Conservation (phyloP, 108 stramenopile species). For the Hondaea fermentalgiana region DNA sequence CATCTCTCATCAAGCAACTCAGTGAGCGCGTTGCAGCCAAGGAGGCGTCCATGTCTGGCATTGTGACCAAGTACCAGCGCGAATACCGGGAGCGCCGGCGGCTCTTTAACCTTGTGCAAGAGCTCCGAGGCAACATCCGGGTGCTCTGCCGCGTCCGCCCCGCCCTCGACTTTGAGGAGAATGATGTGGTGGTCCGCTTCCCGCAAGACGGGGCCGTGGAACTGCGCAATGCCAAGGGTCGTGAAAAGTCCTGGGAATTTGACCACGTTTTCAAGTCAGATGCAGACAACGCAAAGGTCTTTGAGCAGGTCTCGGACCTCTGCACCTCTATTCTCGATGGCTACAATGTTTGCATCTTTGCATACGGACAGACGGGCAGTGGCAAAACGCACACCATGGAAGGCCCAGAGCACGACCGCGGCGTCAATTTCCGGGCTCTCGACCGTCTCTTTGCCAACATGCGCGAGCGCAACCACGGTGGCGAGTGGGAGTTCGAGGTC, state of each 20-base stretch:
- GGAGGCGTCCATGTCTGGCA: neutral
- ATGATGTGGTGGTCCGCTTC: neutral
- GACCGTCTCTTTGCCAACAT: conserved; percentile 35
- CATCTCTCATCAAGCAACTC: neutral
- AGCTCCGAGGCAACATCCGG: conserved; percentile 56
- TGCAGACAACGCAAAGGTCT: conserved; percentile 54
- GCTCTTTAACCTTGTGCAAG: conserved; percentile 41
- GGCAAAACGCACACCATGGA: conserved; percentile 59
- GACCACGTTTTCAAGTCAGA: conserved; percentile 34
- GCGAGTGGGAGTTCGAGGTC: conserved; percentile 39
- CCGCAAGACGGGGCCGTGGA: conserved; percentile 13
- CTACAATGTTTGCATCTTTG: conserved; percentile 97
- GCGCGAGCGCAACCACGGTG: conserved; percentile 17
- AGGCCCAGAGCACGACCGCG: conserved; percentile 36
- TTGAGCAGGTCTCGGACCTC: conserved; percentile 90
- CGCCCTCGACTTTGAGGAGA: conserved; percentile 21
- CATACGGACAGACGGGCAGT: conserved; percentile 85
- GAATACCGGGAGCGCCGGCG: conserved; percentile 29
- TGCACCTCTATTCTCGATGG: conserved; percentile 86
- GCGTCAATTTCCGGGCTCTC: conserved; percentile 47
- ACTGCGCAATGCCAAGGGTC: neutral
- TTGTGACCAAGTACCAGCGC: neutral
- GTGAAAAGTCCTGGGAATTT: conserved; percentile 23
- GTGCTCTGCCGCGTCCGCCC: conserved; percentile 54
- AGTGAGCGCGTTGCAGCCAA: neutral